Percentiles rank a stretch among this genome's conserved stretches.
Conservation (phyloP, 306 rosid genomes). For the Adenanthera pavonina region DNA sequence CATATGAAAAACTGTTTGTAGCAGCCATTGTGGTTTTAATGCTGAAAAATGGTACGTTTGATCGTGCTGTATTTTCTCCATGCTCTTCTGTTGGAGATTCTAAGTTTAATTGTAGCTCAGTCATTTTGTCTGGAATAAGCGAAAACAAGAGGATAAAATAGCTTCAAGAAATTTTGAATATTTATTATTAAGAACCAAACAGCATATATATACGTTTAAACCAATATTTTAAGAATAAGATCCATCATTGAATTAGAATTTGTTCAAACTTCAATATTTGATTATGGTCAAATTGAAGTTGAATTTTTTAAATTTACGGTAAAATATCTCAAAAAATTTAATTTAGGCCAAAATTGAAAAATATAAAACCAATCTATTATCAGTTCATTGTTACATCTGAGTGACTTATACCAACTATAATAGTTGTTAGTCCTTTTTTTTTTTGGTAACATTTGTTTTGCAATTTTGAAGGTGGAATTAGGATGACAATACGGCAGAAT, state of each 20-base stretch:
- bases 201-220: neutral
- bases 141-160: neutral
- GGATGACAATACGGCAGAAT: too few species aligned
- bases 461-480: too few species aligned
- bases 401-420: neutral
- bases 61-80: neutral
- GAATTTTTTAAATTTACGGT: too few species aligned
- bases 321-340: too few species aligned
- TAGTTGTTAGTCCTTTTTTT: too few species aligned
- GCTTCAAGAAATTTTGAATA: neutral
- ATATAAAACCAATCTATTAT: neutral
- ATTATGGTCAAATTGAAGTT: neutral
- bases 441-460: too few species aligned
- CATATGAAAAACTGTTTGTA: neutral
- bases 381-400: neutral
- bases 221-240: neutral
- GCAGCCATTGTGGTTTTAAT: neutral
- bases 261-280: too few species aligned
- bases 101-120: neutral
- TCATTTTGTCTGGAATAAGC: neutral
- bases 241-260: too few species aligned
- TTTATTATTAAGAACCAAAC: neutral
- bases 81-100: neutral
- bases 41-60: neutral
- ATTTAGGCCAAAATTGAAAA: too few species aligned